Base-by-base conservation (phyloP, 495 filamentous ascomycete genomes). In the Geoglossum glabrum region DNA sequence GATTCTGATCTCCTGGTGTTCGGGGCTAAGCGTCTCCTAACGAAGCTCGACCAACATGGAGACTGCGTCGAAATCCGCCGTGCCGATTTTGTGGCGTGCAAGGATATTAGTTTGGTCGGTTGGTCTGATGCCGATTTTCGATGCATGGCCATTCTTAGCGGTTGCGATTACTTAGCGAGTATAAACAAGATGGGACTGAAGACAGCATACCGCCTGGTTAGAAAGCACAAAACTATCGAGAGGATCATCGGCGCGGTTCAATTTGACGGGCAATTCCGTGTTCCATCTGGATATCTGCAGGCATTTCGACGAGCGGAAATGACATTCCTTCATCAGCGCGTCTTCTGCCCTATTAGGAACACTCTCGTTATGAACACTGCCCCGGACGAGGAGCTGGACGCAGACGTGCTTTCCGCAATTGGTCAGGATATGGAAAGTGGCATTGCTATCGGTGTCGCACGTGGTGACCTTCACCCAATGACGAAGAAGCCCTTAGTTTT, bases 1-100 rank as follows among this genome's bases (percentile, higher is more conserved):
- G 93, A 99, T 67, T 99, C 93, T 1, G 93, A 99, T 70, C 72
- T 99, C 55, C 70, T 99, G 23, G 93, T 97, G 1, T 99, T 97
- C 66, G 93, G 93, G 17, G 89, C 88, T 0, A 87, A 86, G 66
- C 75, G 86, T 40, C 74, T 99, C 11, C 67, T 99, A 36, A 97
- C 93, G 6, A 99, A 99, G 71, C 74, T 99, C 59, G 92, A 94
- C 61, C 83, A 93, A 63, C 84, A 92, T 64, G 93, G 93, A 6
- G 85, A 94, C 56, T 95, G 86, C 63, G 76, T 96, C 60, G 88
- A 95, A 72, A 84, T 99, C 61, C 86, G 85, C 65, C 82, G 90
- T 19, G 79, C 76, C 0, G 83, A 95, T 61, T 97, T 99, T 62
- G 83, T 85, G 34, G 81, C 84, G 43, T 93, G 88, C 60, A 82